These are phyloP conservation scores for Coffea eugenioides DNA, from an alignment of 257 asterid genomes.

Conservation along the genomic window DNA sequence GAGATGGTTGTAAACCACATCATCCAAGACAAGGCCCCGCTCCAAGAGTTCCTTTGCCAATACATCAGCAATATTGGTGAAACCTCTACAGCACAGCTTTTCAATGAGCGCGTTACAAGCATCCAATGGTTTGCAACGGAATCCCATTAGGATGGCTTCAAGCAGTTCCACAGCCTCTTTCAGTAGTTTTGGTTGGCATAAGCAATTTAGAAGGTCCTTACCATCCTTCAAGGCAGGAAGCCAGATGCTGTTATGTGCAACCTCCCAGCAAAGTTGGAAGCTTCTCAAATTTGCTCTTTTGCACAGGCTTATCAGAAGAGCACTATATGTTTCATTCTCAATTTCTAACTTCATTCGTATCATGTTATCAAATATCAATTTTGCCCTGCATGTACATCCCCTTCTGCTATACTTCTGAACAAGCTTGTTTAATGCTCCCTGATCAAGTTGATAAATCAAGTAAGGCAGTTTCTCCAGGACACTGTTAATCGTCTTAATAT, in stretches of 20 bases:
- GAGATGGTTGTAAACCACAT: conserved; percentile 38
- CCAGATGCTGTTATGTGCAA: conserved; percentile 62
- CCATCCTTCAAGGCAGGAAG: conserved; percentile 51
- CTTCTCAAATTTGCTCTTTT: conserved; percentile 52
- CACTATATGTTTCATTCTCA: conserved; percentile 49
- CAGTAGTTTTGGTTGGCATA: conserved; percentile 52
- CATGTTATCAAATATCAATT: conserved; percentile 56
- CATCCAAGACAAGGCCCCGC: conserved; percentile 27
- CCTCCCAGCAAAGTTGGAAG: conserved; percentile 38
- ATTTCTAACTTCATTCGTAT: conserved; percentile 36
- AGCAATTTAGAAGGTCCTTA: conserved; percentile 39
- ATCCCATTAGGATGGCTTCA: conserved; percentile 31
- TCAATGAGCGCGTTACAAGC: conserved; percentile 37
- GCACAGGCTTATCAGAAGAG: conserved; percentile 48
- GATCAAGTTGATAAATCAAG: conserved; percentile 52
- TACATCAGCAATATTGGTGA: conserved; percentile 39
- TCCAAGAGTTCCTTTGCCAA: conserved; percentile 46
- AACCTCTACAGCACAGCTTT: conserved; percentile 51
- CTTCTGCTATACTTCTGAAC: conserved; percentile 52
- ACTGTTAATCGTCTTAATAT: conserved; percentile 35
- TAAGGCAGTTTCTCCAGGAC: conserved; percentile 36
- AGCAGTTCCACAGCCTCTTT: conserved; percentile 60
- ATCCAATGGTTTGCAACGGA: conserved; percentile 26
- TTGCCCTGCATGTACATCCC: conserved; percentile 51
- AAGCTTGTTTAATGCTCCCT: conserved; percentile 53